Evolutionary conservation across 176 grass and related monocot species (phyloP), one percentile per base, ranked within the genome.

Genomic region (Carex cristatella): DNA sequence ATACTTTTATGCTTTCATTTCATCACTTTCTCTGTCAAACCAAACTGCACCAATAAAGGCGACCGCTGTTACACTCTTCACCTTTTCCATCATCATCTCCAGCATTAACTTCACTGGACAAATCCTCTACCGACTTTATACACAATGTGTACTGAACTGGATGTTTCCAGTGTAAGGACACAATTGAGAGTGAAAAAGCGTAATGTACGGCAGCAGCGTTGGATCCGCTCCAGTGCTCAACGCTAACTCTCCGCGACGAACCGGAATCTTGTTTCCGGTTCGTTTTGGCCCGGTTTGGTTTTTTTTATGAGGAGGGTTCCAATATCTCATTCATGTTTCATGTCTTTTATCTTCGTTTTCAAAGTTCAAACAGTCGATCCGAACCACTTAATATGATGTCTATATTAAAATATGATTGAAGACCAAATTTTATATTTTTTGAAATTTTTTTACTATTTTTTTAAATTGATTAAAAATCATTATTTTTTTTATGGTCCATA

Each of bases 181-280:
- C 23, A 81, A 6, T 81, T 40, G 78, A 81, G 78, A 40, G 2
- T 23, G 1, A 11, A 4, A 10, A 11, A 2, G 18, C 53, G 19
- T 40, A 10, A 35, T 42, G 16, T 51, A 51, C 46, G n/a, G 11
- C n/a, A 44, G 3, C 42, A 40, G 31, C 78, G 78, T 4, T 81
- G 78, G 15, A 62, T 81, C 71, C 71, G 71, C 71, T 75, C 19
- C 4, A 28, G 23, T 62, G 56, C 56, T 81, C 78, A 81, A 81
- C 58, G 78, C 78, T 53, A 80, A 40, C 70, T 27, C 15, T 53
- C 1, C 1, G 15, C 71, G 13, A 35, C 66, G 66, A 69, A 69
- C 66, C 33, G 35, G 66, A 69, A 40, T 69, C 13, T 69, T 40
- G 33, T 16, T 69, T 8, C 66, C 14, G 66, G 12, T 69, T 40